Percentiles rank a stretch among this genome's conserved stretches.
Conservation (phyloP, 2,329 filamentous ascomycete species). For the Hypoxylon sp. region DNA sequence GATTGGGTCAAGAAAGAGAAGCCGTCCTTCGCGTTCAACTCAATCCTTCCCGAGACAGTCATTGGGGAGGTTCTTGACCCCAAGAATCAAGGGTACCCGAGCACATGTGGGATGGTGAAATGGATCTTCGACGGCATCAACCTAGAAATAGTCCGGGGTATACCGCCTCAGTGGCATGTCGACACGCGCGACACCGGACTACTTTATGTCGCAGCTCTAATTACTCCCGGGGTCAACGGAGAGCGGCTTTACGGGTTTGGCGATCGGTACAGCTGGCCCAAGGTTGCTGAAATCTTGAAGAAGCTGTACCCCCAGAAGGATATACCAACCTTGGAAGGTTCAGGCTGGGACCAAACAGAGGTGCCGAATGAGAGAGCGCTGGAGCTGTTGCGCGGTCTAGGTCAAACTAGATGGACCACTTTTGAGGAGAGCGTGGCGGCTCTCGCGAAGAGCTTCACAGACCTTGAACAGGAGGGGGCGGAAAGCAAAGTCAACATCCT, state of each 20-base stretch:
- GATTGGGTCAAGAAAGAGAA: constrained; percentile 53
- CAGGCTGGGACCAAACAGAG: constrained; percentile 53
- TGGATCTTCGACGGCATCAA: constrained; percentile 51
- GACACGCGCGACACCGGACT: constrained; percentile 52
- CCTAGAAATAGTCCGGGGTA: constrained; percentile 41
- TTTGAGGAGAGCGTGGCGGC: constrained; percentile 53
- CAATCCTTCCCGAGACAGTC: constrained; percentile 53
- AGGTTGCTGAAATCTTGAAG: constrained; percentile 51
- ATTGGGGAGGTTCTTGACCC: constrained; percentile 53
- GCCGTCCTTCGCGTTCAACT: constrained; percentile 53
- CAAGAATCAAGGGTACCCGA: constrained; percentile 51
- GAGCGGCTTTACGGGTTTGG: constrained; percentile 55
- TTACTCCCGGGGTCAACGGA: constrained; percentile 49
- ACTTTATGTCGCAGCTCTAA: constrained; percentile 55
- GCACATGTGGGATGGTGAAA: constrained; percentile 55
- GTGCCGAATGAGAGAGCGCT: constrained; percentile 52
- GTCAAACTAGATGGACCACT: constrained; percentile 51
- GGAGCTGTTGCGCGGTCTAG: constrained; percentile 50
- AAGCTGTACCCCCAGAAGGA: constrained; percentile 50
- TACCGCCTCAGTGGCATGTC: constrained; percentile 54
- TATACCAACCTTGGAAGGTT: constrained; percentile 46
- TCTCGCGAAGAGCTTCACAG: constrained; percentile 39
- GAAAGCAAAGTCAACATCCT: neutral
- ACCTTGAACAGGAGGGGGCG: neutral
- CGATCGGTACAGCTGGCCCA: constrained; percentile 53